These are phyloP conservation scores for Fraxinus floribunda DNA, from an alignment of 305 asterid species.

Conservation along the genomic window DNA sequence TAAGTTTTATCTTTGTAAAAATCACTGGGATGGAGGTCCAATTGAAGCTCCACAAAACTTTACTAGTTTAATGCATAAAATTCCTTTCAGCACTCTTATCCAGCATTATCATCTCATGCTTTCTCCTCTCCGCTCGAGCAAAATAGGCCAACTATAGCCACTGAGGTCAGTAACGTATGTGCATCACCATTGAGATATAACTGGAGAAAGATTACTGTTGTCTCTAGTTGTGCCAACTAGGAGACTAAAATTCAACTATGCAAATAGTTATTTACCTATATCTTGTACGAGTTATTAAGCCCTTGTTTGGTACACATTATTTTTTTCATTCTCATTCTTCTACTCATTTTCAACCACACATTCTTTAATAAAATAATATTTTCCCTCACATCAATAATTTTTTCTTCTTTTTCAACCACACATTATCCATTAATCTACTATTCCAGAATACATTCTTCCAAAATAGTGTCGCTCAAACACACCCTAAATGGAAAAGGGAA, in stretches of 20 bases:
- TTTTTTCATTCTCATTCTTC: too few relatives aligned
- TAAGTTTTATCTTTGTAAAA: not conserved
- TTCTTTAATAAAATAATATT: too few relatives aligned
- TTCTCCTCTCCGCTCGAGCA: not conserved
- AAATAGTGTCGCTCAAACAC: too few relatives aligned
- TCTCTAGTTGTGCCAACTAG: not conserved
- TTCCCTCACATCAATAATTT: too few relatives aligned
- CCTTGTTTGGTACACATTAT: too few relatives aligned
- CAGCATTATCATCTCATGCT: not conserved
- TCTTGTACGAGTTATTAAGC: not conserved
- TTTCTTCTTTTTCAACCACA: too few relatives aligned
- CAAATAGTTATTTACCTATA: not conserved
- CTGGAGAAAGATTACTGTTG: not conserved
- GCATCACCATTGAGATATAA: not conserved
- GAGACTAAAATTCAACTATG: not conserved
- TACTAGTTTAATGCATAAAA: not conserved
- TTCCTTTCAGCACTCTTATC: not conserved
- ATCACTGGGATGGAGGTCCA: not conserved
- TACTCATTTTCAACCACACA: too few relatives aligned
- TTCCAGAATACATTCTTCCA: too few relatives aligned
- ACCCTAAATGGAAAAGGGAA: not conserved
- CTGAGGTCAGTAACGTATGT: not conserved
- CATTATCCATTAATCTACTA: too few relatives aligned
- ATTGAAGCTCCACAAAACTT: not conserved
- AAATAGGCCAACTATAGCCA: not conserved